Base-by-base conservation (phyloP, 1,284 basidiomycete species). In the Rhodotorula sp. region DNA sequence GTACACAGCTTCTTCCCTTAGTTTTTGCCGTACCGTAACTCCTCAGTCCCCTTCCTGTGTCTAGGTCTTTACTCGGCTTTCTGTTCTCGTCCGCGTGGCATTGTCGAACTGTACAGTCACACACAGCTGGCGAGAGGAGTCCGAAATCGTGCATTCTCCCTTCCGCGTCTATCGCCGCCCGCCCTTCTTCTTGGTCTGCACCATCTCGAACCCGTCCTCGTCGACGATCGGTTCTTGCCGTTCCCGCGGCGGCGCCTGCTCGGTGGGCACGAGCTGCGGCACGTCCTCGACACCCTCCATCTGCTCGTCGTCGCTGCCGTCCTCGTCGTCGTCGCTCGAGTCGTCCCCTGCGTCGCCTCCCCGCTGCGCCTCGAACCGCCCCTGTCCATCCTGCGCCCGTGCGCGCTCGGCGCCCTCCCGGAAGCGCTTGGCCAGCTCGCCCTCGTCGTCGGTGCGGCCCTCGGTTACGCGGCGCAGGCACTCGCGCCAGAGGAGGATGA, bases 161-260 rank as follows among this genome's bases (percentile, higher is more conserved):
- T 16, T 21, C 25, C 52, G 7, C 12, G 7, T 52, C 53, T 58
- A 72, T 49, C 64, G 45, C 61, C 71, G 60, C 4, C 67, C 71
- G n/a, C 73, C 71, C 79, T 88, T 89, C 60, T 85, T 84, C 61
- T 70, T 70, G 10, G 68, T 19, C 81, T 90, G 88, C 5, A 95
- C 91, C 56, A 89, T 79, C 3, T 89, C 91, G 79, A 96, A 95
- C 1, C 93, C 93, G 69, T 95, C 92, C 70, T 92, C 90, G 77
- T 94, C 93, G 0, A 93, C 85, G 64, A 90, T 86, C 0, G 89
- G 89, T 79, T 90, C 89, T 59, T 85, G 82, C 66, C 81, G 84
- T 34, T 80, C 80, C 57, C 50, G 27, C 41, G 60, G 44, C 25
- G 53, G 9, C 23, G 55, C 59, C 41, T 62, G 61, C 23, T 61